Conservation (phyloP, 2,329 filamentous ascomycete genomes). For the Mycosphaerelloides madeirae region DNA sequence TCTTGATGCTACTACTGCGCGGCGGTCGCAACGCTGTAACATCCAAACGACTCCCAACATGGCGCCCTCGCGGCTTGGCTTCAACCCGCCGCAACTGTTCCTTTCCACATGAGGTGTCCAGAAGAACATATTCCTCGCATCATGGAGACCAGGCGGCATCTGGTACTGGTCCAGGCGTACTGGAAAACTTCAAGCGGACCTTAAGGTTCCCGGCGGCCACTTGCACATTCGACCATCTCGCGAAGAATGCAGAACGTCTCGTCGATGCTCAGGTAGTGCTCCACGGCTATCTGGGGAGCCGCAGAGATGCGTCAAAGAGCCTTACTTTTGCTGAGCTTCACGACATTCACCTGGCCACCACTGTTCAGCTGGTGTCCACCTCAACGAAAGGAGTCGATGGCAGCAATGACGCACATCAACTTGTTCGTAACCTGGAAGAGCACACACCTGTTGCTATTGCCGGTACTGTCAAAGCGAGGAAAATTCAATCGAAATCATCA, state of each 20-base stretch:
- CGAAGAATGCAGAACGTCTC: conserved; percentile 19
- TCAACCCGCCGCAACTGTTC: too few relatives aligned
- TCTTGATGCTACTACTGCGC: too few relatives aligned
- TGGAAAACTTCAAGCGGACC: conserved; percentile 29
- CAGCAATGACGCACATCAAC: conserved; percentile 23
- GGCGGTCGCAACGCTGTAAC: too few relatives aligned
- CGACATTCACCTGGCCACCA: conserved; percentile 39
- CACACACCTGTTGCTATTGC: conserved; percentile 53
- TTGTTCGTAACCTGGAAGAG: conserved; percentile 22
- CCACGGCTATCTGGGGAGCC: conserved; percentile 68
- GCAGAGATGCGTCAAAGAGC: conserved; percentile 62
- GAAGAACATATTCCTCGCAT: too few relatives aligned
- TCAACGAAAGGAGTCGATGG: conserved; percentile 23
- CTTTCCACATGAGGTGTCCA: too few relatives aligned
- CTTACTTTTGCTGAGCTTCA: conserved; percentile 64
- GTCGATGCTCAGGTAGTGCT: conserved; percentile 47
- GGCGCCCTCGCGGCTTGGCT: too few relatives aligned
- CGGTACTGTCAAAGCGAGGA: conserved; percentile 45
- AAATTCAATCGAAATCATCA: conserved; percentile 29
- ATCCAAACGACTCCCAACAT: too few relatives aligned
- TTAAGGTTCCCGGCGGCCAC: conserved; percentile 44
- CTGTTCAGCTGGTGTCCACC: conserved; percentile 33
- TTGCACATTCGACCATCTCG: conserved; percentile 33
- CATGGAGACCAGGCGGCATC: too few relatives aligned
- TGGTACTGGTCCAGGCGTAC: neutral